A percentile compares a stretch with the other conserved stretches of the same genome.
Conservation (phyloP, 495 filamentous ascomycete genomes). For the Diplogelasinospora grovesii region DNA sequence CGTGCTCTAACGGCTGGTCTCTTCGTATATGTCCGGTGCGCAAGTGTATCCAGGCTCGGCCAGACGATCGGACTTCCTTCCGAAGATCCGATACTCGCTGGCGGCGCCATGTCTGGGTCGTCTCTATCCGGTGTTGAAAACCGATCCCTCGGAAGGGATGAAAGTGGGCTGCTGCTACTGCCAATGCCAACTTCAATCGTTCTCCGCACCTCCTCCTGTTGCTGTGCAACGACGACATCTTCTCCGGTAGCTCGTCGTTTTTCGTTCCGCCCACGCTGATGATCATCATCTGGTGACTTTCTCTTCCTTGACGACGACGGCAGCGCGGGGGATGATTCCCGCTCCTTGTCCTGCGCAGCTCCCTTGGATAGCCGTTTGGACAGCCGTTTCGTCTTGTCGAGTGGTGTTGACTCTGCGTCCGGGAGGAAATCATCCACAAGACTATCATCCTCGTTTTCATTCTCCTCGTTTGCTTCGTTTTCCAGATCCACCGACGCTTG, state of each 20-base stretch:
- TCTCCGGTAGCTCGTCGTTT: constrained; percentile 19
- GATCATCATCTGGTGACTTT: constrained; percentile 35
- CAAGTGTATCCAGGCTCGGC: constrained; percentile 35
- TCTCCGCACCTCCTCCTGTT: constrained; percentile 1
- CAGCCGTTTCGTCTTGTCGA: constrained; percentile 29
- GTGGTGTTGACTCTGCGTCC: constrained; percentile 39
- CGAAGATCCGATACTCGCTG: constrained; percentile 36
- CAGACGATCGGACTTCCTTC: constrained; percentile 29
- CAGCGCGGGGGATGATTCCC: constrained; percentile 16
- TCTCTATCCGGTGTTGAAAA: constrained; percentile 22
- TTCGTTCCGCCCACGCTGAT: constrained; percentile 20
- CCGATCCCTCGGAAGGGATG: constrained; percentile 10
- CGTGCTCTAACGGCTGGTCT: constrained; percentile 13
- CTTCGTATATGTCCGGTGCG: constrained; percentile 24
- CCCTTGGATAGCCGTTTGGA: constrained; percentile 14
- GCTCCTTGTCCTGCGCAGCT: constrained; percentile 3
- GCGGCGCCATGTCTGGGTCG: constrained; percentile 39
- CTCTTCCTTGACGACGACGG: constrained; percentile 41
- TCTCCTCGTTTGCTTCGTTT: no score
- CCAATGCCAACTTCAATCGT: constrained; percentile 26
- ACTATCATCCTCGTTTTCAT: constrained; percentile 27
- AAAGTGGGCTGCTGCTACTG: constrained; percentile 8
- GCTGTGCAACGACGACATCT: no score
- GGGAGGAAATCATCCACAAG: constrained; percentile 33
- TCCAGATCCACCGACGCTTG: no score